Evolutionary conservation across 2,329 filamentous ascomycete genomes (phyloP).

Genomic region (Microcyclospora tardicrescens): DNA sequence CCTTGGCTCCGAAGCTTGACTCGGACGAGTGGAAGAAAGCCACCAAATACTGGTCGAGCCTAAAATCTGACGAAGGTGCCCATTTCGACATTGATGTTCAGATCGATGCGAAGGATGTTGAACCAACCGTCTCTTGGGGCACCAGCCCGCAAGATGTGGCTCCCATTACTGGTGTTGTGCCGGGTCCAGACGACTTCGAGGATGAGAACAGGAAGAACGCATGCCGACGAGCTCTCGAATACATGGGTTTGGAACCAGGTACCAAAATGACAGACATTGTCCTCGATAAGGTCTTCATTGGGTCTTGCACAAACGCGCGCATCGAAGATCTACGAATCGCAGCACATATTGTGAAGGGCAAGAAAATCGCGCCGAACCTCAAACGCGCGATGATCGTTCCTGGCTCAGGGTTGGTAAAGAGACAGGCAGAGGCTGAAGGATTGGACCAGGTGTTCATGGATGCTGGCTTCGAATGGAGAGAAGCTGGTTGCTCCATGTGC

Average conservation of each 20-base stretch:
- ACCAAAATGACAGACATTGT: conserved; percentile 84
- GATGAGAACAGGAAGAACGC: conserved; percentile 68
- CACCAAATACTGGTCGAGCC: conserved; percentile 70
- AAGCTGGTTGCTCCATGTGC: conserved; percentile 98
- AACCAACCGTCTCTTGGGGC: conserved; percentile 91
- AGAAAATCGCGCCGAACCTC: conserved; percentile 74
- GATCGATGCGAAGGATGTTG: conserved; percentile 84
- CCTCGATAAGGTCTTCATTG: conserved; percentile 95
- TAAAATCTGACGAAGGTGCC: conserved; percentile 76
- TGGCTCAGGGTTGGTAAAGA: conserved; percentile 87
- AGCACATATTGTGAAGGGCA: conserved; percentile 73
- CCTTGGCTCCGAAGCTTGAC: conserved; percentile 72
- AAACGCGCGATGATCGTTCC: conserved; percentile 95
- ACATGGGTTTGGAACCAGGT: conserved; percentile 84
- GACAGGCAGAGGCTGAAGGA: conserved; percentile 79
- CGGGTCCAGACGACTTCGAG: conserved; percentile 75
- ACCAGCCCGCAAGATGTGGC: conserved; percentile 93
- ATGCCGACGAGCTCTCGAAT: conserved; percentile 73
- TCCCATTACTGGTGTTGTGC: conserved; percentile 84
- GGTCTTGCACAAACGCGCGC: conserved; percentile 92
- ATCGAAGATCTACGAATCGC: conserved; percentile 91
- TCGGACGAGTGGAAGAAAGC: conserved; percentile 85
- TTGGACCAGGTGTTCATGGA: conserved; percentile 85
- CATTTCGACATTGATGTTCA: conserved; percentile 82
- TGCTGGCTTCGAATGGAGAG: conserved; percentile 94